Evolutionary conservation across 2,329 filamentous ascomycete species (phyloP).

Genomic region (Fusarium devonianum): DNA sequence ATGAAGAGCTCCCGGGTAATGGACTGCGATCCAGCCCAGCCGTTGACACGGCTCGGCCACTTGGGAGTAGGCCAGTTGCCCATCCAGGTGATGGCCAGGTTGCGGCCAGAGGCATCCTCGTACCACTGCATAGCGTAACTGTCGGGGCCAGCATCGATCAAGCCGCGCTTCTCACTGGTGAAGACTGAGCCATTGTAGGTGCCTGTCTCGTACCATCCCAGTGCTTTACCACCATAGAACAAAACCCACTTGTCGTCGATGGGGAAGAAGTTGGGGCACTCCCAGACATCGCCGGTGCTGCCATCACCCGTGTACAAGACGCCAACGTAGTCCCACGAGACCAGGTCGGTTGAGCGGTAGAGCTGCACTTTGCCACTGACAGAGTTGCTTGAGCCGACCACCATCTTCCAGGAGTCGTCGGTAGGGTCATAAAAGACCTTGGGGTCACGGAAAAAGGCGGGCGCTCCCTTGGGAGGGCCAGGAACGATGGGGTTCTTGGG

Average conservation of each 20-base stretch:
- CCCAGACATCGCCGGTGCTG: constrained; percentile 36
- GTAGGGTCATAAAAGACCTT: constrained; percentile 37
- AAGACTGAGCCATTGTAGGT: constrained; percentile 36
- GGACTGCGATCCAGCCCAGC: constrained; percentile 42
- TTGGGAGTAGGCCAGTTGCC: constrained; percentile 39
- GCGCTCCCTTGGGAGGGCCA: constrained; percentile 23
- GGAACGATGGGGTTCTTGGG: constrained; percentile 29
- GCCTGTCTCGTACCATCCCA: constrained; percentile 37
- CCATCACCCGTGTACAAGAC: constrained; percentile 38
- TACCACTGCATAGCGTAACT: constrained; percentile 45
- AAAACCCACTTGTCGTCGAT: constrained; percentile 40
- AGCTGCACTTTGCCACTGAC: constrained; percentile 32
- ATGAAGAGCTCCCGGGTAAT: constrained; percentile 43
- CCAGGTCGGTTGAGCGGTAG: too few species aligned
- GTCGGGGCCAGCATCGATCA: constrained; percentile 38
- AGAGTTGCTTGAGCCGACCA: constrained; percentile 29
- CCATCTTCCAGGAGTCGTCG: constrained; percentile 38
- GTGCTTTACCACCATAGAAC: constrained; percentile 35
- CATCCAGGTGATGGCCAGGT: constrained; percentile 41
- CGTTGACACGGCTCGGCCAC: constrained; percentile 41
- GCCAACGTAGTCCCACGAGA: constrained; percentile 33
- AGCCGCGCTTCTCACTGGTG: constrained; percentile 37
- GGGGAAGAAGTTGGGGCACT: constrained; percentile 42
- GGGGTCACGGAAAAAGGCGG: constrained; percentile 36
- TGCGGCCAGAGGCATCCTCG: constrained; percentile 39